Conservation (phyloP, 495 filamentous ascomycete genomes). For the Durotheca rogersii region DNA sequence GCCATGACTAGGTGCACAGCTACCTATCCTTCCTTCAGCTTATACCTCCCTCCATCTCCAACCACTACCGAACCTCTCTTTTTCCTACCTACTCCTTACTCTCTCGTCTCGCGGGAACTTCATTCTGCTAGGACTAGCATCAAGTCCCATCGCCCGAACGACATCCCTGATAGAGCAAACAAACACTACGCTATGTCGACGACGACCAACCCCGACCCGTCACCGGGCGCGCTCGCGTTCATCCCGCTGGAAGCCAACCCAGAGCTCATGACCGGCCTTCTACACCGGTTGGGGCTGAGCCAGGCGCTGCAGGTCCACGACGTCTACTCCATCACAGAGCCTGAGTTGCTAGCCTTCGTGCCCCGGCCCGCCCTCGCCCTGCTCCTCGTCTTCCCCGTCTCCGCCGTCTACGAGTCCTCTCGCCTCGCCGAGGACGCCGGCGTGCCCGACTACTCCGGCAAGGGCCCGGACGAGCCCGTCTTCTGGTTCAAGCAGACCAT, state of each 20-base stretch:
- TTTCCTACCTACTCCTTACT: no score
- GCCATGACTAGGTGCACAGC: no score
- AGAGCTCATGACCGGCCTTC: constrained; percentile 73
- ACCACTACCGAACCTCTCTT: no score
- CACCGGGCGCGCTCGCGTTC: constrained; percentile 43
- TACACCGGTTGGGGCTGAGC: constrained; percentile 74
- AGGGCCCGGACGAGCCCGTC: constrained; percentile 47
- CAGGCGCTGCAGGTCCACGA: constrained; percentile 69
- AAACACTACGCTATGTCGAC: constrained; percentile 33
- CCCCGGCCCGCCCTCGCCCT: constrained; percentile 81
- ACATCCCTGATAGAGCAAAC: background rate
- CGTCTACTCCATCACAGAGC: constrained; percentile 79
- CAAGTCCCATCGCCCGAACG: background rate
- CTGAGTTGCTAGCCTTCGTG: constrained; percentile 74
- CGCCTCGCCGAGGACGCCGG: constrained; percentile 65
- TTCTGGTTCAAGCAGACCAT: constrained; percentile 95
- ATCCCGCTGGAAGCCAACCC: constrained; percentile 65
- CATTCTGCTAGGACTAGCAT: no score
- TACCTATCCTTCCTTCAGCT: no score
- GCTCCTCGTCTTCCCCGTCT: constrained; percentile 82
- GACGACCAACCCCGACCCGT: constrained; percentile 36
- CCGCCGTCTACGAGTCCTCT: constrained; percentile 65
- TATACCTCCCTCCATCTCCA: background rate
- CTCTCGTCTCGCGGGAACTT: no score
- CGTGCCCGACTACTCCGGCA: constrained; percentile 37